Conservation (phyloP, 768 basidiomycete species). For the Mycena vulgaris region DNA sequence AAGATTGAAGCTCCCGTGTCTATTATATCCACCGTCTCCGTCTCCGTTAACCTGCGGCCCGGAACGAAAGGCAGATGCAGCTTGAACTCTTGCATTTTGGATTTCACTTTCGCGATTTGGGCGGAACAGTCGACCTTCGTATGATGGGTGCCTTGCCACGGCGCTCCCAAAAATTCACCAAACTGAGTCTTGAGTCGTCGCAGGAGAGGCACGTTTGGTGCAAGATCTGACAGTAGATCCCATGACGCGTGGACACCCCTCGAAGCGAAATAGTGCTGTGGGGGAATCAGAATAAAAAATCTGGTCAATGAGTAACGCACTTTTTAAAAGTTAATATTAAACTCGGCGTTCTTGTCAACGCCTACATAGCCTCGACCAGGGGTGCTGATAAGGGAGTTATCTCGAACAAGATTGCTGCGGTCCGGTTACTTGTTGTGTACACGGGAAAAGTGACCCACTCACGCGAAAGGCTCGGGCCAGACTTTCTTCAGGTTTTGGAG, state of each 20-base stretch:
- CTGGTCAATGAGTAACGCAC: background rate
- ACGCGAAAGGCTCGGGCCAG: slow-evolving; percentile 13
- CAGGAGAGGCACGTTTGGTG: slow-evolving; percentile 9
- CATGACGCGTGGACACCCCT: slow-evolving; percentile 22
- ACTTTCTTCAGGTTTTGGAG: slow-evolving; percentile 16
- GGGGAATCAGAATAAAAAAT: too few relatives aligned
- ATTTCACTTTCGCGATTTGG: background rate
- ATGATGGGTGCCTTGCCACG: slow-evolving; percentile 18
- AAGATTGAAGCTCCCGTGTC: background rate
- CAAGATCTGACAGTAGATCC: slow-evolving; percentile 6
- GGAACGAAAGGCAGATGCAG: background rate
- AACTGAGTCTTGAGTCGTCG: slow-evolving; percentile 16
- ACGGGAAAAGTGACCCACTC: too few relatives aligned
- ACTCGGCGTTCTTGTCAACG: slow-evolving; percentile 18
- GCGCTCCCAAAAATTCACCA: slow-evolving; percentile 17
- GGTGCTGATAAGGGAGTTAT: slow-evolving; percentile 8
- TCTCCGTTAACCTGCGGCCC: background rate
- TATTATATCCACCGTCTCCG: background rate
- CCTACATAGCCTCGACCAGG: slow-evolving; percentile 3
- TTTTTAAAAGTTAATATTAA: slow-evolving; percentile 25
- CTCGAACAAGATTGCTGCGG: slow-evolving; percentile 18
- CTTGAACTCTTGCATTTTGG: background rate
- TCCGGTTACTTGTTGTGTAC: too few relatives aligned
- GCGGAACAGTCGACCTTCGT: slow-evolving; percentile 7
- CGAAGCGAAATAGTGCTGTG: slow-evolving; percentile 10